Evolutionary conservation across 768 basidiomycete species (phyloP).

Genomic region (Tubosaeta sp.): DNA sequence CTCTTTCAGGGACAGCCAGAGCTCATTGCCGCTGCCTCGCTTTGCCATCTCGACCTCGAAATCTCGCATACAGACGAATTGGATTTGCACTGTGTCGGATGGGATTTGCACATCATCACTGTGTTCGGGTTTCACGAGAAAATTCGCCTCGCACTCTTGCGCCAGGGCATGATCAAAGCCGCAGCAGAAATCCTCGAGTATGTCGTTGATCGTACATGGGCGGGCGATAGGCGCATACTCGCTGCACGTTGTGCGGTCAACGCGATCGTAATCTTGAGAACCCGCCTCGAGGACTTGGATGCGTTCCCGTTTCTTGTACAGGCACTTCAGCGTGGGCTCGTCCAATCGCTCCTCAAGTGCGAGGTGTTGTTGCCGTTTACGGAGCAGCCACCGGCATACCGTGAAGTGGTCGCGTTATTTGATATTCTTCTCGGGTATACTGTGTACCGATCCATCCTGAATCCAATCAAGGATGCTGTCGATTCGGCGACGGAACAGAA

Average conservation of each 20-base stretch:
- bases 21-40: slow-evolving; percentile 16
- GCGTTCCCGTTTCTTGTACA: slow-evolving; percentile 24
- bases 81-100: slow-evolving; percentile 25
- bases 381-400: slow-evolving; percentile 8
- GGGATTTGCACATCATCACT: slow-evolving; percentile 29
- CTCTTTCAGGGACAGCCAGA: slow-evolving; percentile 19
- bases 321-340: slow-evolving; percentile 18
- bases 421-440: slow-evolving; percentile 23
- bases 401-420: slow-evolving; percentile 8
- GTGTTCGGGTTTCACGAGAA: slow-evolving; percentile 15
- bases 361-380: slow-evolving; percentile 17
- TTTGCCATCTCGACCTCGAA: slow-evolving; percentile 25
- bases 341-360: slow-evolving; percentile 23
- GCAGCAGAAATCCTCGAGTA: slow-evolving; percentile 20
- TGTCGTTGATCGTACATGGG: slow-evolving; percentile 8
- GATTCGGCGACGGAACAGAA: slow-evolving; percentile 3
- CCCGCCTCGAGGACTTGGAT: slow-evolving; percentile 23
- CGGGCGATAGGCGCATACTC: slow-evolving; percentile 4
- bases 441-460: slow-evolving; percentile 22
- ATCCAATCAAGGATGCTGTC: slow-evolving; percentile 8
- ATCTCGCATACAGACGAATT: slow-evolving; percentile 10
- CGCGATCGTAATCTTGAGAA: slow-evolving; percentile 13
- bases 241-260: slow-evolving; percentile 24
- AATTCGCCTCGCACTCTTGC: slow-evolving; percentile 18
- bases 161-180: slow-evolving; percentile 22